Evolutionary conservation across 2,329 filamentous ascomycete genomes (phyloP).

Genomic region (Aspergillus neoniger): DNA sequence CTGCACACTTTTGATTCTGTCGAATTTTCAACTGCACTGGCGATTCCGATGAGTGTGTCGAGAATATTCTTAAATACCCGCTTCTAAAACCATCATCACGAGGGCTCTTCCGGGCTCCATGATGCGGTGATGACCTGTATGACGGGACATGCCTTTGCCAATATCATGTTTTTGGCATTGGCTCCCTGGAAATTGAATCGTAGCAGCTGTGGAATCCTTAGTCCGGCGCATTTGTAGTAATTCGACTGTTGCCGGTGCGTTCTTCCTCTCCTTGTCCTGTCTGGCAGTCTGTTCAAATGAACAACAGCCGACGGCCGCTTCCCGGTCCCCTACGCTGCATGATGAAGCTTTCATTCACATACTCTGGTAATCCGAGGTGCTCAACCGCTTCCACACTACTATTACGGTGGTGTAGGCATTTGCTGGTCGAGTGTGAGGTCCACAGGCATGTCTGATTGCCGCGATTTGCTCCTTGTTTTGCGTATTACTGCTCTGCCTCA

Average conservation of each 20-base stretch:
- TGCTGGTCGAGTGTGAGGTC: slow-evolving; percentile 49
- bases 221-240: neutral
- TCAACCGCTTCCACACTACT: slow-evolving; percentile 40
- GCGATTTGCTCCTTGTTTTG: neutral
- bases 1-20: slow-evolving; percentile 43
- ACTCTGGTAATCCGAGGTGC: slow-evolving; percentile 50
- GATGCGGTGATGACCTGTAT: slow-evolving; percentile 51
- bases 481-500: neutral
- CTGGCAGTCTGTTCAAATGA: neutral
- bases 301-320: neutral
- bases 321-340: slow-evolving; percentile 21
- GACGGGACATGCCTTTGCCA: slow-evolving; percentile 41
- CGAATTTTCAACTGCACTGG: slow-evolving; percentile 59
- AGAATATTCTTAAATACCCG: slow-evolving; percentile 62
- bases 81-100: slow-evolving; percentile 83
- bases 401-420: slow-evolving; percentile 13
- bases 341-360: slow-evolving; percentile 40
- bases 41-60: slow-evolving; percentile 71
- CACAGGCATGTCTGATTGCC: slow-evolving; percentile 47
- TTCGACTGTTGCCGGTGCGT: neutral
- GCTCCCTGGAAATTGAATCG: neutral
- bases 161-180: neutral
- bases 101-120: slow-evolving; percentile 50
- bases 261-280: neutral
- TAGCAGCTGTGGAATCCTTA: no score